Percentiles rank a stretch among this genome's conserved stretches.
These are phyloP conservation scores for Anisodus acutangulus DNA, from an alignment of 257 asterid species.

Conservation along the genomic window DNA sequence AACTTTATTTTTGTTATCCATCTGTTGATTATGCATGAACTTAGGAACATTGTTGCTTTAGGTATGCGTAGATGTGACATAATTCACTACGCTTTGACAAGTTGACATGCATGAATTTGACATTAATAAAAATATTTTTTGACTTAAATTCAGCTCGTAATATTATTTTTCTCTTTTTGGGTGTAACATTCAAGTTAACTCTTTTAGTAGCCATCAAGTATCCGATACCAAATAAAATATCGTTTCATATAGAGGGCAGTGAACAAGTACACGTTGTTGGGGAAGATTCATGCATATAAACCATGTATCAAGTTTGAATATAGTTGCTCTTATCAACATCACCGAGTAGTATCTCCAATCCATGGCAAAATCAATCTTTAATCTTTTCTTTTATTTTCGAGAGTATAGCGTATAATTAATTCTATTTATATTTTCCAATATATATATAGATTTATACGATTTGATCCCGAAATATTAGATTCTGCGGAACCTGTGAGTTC, in stretches of 20 bases:
- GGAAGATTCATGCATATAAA: background rate
- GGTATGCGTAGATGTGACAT: background rate
- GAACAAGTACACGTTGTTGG: background rate
- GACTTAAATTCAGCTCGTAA: background rate
- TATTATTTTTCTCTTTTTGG: background rate
- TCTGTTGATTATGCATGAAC: background rate
- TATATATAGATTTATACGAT: too few species aligned
- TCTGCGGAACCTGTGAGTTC: too few species aligned
- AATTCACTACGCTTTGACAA: background rate
- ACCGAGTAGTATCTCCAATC: background rate
- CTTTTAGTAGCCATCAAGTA: background rate
- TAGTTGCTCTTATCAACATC: background rate
- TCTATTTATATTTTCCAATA: background rate
- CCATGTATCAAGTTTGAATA: background rate
- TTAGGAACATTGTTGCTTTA: background rate
- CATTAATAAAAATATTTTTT: background rate
- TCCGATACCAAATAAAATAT: background rate
- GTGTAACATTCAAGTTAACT: background rate
- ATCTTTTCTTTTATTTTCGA: background rate
- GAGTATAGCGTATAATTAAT: background rate
- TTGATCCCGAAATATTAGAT: too few species aligned
- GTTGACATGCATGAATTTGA: conserved; percentile 7
- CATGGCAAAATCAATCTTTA: background rate
- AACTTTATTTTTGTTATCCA: background rate
- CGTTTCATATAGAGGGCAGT: background rate